Conservation (phyloP, 805 yeast genomes). For the Saturnispora dispora region DNA sequence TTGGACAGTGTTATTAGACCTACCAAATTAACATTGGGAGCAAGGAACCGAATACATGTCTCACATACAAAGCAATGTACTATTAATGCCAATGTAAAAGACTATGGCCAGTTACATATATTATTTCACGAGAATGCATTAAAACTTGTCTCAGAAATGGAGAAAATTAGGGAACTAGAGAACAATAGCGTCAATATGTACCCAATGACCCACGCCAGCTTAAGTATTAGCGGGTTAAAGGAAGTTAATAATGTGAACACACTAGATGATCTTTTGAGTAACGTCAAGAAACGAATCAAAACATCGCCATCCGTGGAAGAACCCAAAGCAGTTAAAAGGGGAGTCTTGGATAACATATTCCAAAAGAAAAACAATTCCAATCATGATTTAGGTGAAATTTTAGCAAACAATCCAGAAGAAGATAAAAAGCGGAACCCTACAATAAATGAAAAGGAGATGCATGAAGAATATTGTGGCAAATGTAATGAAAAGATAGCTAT, state of each 20-base stretch:
- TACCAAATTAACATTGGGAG: conserved; percentile 39
- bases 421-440: background rate
- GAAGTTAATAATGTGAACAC: conserved; percentile 20
- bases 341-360: background rate
- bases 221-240: conserved; percentile 43
- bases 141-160: conserved; percentile 19
- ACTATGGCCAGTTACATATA: conserved; percentile 30
- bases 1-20: conserved; percentile 38
- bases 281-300: background rate
- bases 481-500: conserved; percentile 11
- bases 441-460: background rate
- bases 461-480: conserved; percentile 9
- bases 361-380: background rate
- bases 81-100: conserved; percentile 26
- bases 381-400: background rate
- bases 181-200: conserved; percentile 22
- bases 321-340: background rate
- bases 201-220: conserved; percentile 42
- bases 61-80: conserved; percentile 35
- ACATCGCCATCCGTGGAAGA: background rate
- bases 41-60: conserved; percentile 17
- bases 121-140: conserved; percentile 17
- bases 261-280: conserved; percentile 20
- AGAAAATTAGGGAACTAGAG: conserved; percentile 20
- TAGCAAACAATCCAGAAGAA: background rate